Evolutionary conservation across 306 rosid species (phyloP).

Genomic region (Malus sylvestris): DNA sequence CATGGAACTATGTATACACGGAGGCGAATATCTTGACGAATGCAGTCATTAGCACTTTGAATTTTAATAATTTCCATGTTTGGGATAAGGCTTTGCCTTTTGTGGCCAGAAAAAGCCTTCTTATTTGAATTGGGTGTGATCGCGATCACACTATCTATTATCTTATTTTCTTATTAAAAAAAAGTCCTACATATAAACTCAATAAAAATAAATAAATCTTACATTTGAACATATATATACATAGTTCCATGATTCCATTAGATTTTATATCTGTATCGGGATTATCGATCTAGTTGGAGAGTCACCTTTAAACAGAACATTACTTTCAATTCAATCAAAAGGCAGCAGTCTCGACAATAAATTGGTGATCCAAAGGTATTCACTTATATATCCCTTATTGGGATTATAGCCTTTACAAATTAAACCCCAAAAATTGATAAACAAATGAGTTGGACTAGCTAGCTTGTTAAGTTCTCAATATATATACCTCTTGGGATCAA

Average conservation of each 20-base stretch:
- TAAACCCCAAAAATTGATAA: background rate
- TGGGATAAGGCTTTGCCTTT: no score
- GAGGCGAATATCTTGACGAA: no score
- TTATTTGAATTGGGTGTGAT: no score
- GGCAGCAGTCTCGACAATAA: background rate
- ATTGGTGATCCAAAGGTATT: background rate
- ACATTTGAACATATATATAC: background rate
- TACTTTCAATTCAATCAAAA: slow-evolving; percentile 6
- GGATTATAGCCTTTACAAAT: background rate
- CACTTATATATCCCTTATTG: background rate
- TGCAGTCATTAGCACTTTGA: no score
- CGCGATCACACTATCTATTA: no score
- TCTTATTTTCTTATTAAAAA: no score
- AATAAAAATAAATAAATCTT: no score
- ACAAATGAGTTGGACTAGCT: background rate
- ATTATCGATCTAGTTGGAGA: background rate
- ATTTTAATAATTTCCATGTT: no score
- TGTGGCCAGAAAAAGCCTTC: no score
- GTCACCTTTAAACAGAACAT: slow-evolving; percentile 1
- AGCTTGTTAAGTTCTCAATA: background rate
- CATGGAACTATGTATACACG: no score
- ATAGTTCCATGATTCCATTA: background rate
- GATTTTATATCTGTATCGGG: background rate
- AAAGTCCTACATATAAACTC: background rate
- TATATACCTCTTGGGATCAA: background rate